Base-by-base conservation (phyloP, 306 rosid genomes). In the Fragaria ananassa region DNA sequence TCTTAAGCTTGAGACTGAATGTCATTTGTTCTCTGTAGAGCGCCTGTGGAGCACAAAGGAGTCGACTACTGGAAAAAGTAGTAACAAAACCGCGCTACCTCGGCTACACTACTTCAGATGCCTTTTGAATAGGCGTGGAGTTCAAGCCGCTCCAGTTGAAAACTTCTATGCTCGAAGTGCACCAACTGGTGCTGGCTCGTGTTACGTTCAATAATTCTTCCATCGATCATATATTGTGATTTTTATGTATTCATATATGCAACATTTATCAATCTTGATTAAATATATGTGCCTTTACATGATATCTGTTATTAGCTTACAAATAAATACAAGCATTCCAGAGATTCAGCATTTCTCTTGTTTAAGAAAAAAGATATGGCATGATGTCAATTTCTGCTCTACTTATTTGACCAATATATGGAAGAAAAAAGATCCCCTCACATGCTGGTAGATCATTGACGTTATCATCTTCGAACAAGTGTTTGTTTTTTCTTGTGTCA, bases 31-130 rank as follows among this genome's bases (percentile, higher is more conserved):
- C 78, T 31, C 44, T 57, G 13, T 81, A 92, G 99, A 92, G 83
- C 96, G 97, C 53, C 71, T 95, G 83, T 95, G 99, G 97, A 91
- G 97, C 81, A 80, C n/a, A 35, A 87, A 78, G 79, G 87, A 80
- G 60, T 74, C 82, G n/a, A 65, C 79, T 18, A 79, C 91, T 34
- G 5, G 46, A 2, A 67, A 74, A 81, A 89, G 84, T 78, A 45
- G 71, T 31, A 85, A 80, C 49, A 2, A 13, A 44, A 87, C 89
- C 4, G 96, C 81, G 4, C 77, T 92, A 66, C 93, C 89, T 1
- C 87, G 98, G 46, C 63, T 90, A 83, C 92, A 84, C 25, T 73
- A 91, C 88, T 96, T 96, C 85, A 77, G 98, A 83, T 96, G 99
- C 76, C 86, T 96, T 71, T 85, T 96, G 84, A 91, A 87, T 76